These are phyloP conservation scores for Ustilago sp. DNA, from an alignment of 1,284 basidiomycete species.

Conservation along the genomic window DNA sequence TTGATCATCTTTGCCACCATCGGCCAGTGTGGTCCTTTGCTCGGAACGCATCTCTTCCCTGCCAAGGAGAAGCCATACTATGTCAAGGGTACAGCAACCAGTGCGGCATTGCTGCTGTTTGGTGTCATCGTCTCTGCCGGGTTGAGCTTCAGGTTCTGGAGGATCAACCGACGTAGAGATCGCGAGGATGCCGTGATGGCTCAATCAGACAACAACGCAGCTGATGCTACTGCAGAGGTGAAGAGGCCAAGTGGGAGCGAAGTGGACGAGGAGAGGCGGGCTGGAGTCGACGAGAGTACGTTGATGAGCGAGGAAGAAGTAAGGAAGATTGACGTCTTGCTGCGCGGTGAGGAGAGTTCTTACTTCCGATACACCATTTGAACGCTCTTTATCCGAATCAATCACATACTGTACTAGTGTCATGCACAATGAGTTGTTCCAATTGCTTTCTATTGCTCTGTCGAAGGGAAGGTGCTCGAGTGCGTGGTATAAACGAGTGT, in stretches of 20 bases:
- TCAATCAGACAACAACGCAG: neutral
- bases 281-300: neutral
- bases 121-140: slow-evolving; percentile 37
- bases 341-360: slow-evolving; percentile 43
- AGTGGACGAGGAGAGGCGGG: slow-evolving; percentile 8
- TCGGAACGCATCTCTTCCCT: slow-evolving; percentile 61
- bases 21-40: slow-evolving; percentile 59
- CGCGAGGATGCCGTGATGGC: neutral
- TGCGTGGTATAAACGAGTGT: slow-evolving; percentile 1
- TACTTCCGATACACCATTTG: slow-evolving; percentile 57
- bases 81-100: slow-evolving; percentile 52
- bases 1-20: slow-evolving; percentile 60
- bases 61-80: slow-evolving; percentile 54
- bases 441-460: neutral
- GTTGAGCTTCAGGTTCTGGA: slow-evolving; percentile 29
- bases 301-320: slow-evolving; percentile 21
- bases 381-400: neutral
- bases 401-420: neutral
- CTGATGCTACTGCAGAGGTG: neutral
- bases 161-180: slow-evolving; percentile 42
- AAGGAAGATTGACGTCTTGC: slow-evolving; percentile 38
- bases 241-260: slow-evolving; percentile 2
- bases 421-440: neutral
- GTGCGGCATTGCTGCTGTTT: slow-evolving; percentile 42
- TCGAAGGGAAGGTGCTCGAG: neutral